A percentile compares a stretch with the other conserved stretches of the same genome.
These are phyloP conservation scores for Mercurialis annua DNA, from an alignment of 345 rosid genomes.

Conservation along the genomic window DNA sequence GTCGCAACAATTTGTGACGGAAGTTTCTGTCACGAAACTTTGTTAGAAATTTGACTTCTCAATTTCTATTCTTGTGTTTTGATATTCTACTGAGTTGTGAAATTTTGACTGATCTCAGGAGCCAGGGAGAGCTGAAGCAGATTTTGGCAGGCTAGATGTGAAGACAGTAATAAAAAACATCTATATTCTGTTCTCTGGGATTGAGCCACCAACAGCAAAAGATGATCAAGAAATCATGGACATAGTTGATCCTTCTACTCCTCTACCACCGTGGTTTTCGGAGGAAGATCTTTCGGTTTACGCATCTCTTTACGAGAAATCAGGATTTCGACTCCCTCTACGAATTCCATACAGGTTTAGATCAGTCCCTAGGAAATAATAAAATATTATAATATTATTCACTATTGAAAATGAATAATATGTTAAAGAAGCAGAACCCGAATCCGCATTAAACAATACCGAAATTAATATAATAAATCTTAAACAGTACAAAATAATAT, in stretches of 20 bases:
- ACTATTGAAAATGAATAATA: too few species aligned
- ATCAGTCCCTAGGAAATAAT: too few species aligned
- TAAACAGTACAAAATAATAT: too few species aligned
- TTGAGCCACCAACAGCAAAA: slow-evolving; percentile 15
- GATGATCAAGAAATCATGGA: slow-evolving; percentile 32
- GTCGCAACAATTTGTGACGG: too few species aligned
- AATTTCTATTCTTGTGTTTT: too few species aligned
- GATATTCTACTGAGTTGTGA: too few species aligned
- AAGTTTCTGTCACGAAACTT: too few species aligned
- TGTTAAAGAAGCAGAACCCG: too few species aligned
- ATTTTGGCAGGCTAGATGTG: slow-evolving; percentile 20
- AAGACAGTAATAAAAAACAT: slow-evolving; percentile 24
- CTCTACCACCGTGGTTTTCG: slow-evolving; percentile 21
- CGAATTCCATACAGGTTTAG: slow-evolving; percentile 33
- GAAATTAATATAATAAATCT: too few species aligned
- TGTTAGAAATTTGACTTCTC: too few species aligned
- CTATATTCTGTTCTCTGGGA: slow-evolving; percentile 15
- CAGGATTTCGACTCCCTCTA: slow-evolving; percentile 24
- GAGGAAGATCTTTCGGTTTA: slow-evolving; percentile 24
- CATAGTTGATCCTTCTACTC: slow-evolving; percentile 28
- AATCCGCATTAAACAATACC: too few species aligned
- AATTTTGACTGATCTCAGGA: slow-evolving; percentile 13
- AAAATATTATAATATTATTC: too few species aligned
- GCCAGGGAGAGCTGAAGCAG: slow-evolving; percentile 27
- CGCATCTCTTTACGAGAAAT: slow-evolving; percentile 27